Conservation (phyloP, 441 rosid species). For the Theobroma grandiflorum region DNA sequence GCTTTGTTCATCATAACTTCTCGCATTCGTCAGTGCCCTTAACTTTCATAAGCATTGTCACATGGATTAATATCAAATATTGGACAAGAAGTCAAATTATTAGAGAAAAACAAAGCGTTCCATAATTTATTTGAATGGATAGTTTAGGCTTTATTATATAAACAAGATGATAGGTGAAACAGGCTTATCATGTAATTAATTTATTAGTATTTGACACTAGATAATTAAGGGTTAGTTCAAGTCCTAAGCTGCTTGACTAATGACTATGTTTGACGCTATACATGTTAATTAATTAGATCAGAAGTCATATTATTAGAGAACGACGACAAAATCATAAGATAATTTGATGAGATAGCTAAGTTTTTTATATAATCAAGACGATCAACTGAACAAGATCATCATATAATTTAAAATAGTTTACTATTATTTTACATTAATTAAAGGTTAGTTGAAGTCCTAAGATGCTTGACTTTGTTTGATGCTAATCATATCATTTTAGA, state of each 20-base stretch:
- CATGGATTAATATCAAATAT: not conserved
- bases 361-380: not conserved
- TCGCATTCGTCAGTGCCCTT: not conserved
- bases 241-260: constrained; percentile 19
- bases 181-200: not conserved
- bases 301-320: not conserved
- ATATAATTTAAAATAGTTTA: not conserved
- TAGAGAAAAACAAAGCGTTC: not conserved
- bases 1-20: not conserved
- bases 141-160: not conserved
- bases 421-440: not conserved
- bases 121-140: not conserved
- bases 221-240: constrained; percentile 2
- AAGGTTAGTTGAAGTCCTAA: not conserved
- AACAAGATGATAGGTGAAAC: not conserved
- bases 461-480: constrained; percentile 21
- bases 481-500: constrained; percentile 15
- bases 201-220: not conserved
- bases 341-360: constrained; percentile 21
- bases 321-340: not conserved
- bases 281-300: not conserved
- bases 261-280: not conserved
- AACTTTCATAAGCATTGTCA: not conserved
- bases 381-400: not conserved
- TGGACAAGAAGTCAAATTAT: not conserved